phyloP scores from a whole-genome alignment of 1,284 basidiomycete genomes.

The Prillingera fragicola region DNA sequence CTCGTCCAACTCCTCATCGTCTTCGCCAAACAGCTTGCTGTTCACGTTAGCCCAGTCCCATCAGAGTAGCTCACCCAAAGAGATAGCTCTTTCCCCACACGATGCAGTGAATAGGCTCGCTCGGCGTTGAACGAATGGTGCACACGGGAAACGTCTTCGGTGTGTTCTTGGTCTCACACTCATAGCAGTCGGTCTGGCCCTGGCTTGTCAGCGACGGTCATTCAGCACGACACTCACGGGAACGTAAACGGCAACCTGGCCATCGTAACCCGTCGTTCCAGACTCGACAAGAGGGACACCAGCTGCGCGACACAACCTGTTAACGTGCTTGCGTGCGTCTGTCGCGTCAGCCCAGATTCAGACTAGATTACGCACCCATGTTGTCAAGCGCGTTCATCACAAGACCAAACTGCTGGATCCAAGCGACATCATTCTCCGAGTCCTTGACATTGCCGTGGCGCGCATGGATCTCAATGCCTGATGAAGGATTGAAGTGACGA shows the following conservation, averaged over 20 bases:
- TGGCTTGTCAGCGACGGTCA: constrained; percentile 36
- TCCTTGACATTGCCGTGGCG: constrained; percentile 97
- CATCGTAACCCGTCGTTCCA: constrained; percentile 92
- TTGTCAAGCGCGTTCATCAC: constrained; percentile 97
- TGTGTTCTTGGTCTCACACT: constrained; percentile 80
- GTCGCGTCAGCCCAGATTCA: not conserved
- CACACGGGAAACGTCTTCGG: constrained; percentile 96
- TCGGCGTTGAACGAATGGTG: constrained; percentile 95
- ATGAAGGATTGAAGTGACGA: constrained; percentile 75
- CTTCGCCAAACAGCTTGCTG: constrained; percentile 90
- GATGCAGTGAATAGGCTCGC: constrained; percentile 96
- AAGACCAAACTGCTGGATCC: constrained; percentile 85
- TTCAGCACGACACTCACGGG: constrained; percentile 36
- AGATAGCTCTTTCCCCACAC: constrained; percentile 99
- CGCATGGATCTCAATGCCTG: constrained; percentile 69
- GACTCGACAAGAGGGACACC: constrained; percentile 89
- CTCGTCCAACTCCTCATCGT: constrained; percentile 56
- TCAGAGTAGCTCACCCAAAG: constrained; percentile 61
- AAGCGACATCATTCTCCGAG: constrained; percentile 77
- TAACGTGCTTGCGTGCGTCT: constrained; percentile 88
- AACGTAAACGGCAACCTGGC: constrained; percentile 58
- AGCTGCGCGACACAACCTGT: constrained; percentile 93
- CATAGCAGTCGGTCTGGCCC: constrained; percentile 85
- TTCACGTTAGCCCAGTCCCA: constrained; percentile 2
- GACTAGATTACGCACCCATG: constrained; percentile 57